Evolutionary conservation across 2,329 filamentous ascomycete genomes (phyloP), one percentile per base, ranked within the genome.

Genomic region (Fusarium lyarnte): DNA sequence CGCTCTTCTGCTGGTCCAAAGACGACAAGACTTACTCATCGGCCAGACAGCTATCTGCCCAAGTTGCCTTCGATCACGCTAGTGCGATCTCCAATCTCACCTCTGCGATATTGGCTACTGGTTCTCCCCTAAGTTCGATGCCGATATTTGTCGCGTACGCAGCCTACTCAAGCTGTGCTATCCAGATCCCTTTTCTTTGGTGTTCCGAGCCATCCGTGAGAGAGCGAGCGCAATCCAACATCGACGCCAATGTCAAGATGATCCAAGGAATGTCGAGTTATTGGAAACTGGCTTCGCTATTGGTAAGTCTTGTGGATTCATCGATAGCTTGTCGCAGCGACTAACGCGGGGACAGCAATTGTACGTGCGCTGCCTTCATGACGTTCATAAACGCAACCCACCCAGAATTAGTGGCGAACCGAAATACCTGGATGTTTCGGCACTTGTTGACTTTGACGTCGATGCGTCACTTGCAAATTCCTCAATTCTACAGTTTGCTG

Each of bases 121-220:
- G 8, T 2, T 6, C 0, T 13, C 5, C 2, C 1, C 2, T 47
- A 0, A 42, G n/a, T 1, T 12, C 35, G 0, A 42, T 66, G 39
- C 62, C 64, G 2, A 14, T 53, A 21, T 67, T 67, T 7, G 62
- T 66, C 2, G 53, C 64, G 1, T 66, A 66, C 2, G 39, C 64
- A 4, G 52, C 53, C 9, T 67, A 66, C 10, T 66, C 63, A 0
- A 59, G 63, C 5, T 66, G 61, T 3, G 61, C 52, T 1, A 10
- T 60, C 0, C 53, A 67, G 6, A 66, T 67, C 0, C 62, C 62
- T 1, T 67, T 67, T 6, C 39, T 67, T 0, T 66, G 64, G 62
- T 67, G 62, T 11, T 36, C 62, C 0, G 9, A 46, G 3, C 1
- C 9, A 0, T 10, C 8, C 2, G 11, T 60, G 1, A 41, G 5